Base-by-base conservation (phyloP, 2,329 filamentous ascomycete species). In the Periconia macrospinosa region DNA sequence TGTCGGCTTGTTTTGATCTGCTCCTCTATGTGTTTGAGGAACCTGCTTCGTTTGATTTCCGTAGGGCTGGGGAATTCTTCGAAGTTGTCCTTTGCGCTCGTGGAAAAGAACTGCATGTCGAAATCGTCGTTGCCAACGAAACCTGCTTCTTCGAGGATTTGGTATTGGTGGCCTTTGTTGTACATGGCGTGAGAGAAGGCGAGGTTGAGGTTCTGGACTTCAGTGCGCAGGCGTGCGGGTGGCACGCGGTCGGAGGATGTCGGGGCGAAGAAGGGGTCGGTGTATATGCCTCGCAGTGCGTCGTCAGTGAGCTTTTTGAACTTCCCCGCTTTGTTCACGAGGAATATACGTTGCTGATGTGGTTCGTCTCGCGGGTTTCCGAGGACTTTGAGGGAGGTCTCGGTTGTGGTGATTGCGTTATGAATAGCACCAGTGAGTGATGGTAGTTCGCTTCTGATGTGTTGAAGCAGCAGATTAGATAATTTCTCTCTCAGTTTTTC, bases 191-290 rank as follows among this genome's bases (percentile, higher is more conserved):
- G 44, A 11, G 61, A 58, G 49, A 69, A 69, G 1, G 58, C 60
- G 6, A 65, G 53, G 47, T 68, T 68, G 35, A 69, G 57, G 40
- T 69, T 66, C 19, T 68, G 62, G 8, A 69, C 55, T 18, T 57
- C 41, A 2, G 65, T 66, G 2, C 65, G 66, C 13, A 69, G 56
- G 17, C 83, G 77, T 40, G 51, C 54, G 10, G 53, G 41, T 6
- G 57, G 47, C 18, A 56, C 30, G 15, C 41, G 52, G 14, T 58
- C 30, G 14, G 37, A 42, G 7, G 51, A 50, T 8, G 57, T 45
- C 23, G 20, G 27, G 9, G 52, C 43, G 41, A 70, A 70, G 54
- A 71, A 69, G 1, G 47, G 41, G 33, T 66, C 48, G 43, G 46
- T 59, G 45, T 69, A 69, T 6, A 56, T 47, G 1, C 67, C 68